A percentile compares a stretch with the other conserved stretches of the same genome.
These are phyloP conservation scores for Globisporangium cystogenes DNA, from an alignment of 352 stramenopile genomes.

Conservation along the genomic window DNA sequence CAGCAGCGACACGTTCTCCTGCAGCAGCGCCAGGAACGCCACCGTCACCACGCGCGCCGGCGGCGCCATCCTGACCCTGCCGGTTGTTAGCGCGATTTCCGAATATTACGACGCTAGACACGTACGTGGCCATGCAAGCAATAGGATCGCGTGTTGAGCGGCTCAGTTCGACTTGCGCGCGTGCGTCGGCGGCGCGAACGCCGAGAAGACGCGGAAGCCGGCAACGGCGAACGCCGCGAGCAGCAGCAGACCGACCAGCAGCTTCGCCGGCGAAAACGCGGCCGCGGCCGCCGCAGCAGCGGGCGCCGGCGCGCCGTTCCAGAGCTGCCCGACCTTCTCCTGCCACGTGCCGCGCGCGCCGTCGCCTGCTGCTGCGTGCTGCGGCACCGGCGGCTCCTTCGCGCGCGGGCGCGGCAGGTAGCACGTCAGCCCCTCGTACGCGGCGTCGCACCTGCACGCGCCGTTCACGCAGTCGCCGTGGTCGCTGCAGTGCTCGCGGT, in stretches of 20 bases:
- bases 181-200: constrained; percentile 7
- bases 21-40: constrained; percentile 59
- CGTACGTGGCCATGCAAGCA: no score
- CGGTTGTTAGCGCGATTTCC: no score
- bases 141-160: not conserved
- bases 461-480: constrained; percentile 83
- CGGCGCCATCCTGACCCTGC: constrained; percentile 11
- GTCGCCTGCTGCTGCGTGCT: constrained; percentile 8
- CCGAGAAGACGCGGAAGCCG: constrained; percentile 33
- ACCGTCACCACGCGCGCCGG: constrained; percentile 51
- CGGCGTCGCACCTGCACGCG: constrained; percentile 59
- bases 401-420: constrained; percentile 57
- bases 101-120: not conserved
- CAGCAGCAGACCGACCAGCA: constrained; percentile 35
- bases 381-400: constrained; percentile 23
- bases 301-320: constrained; percentile 29
- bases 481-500: constrained; percentile 77
- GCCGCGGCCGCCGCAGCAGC: no score
- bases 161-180: constrained; percentile 25
- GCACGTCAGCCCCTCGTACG: constrained; percentile 75
- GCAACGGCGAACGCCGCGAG: constrained; percentile 37
- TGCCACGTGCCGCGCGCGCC: constrained; percentile 49
- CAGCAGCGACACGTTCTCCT: constrained; percentile 74
- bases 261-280: constrained; percentile 29
- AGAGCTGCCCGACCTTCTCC: constrained; percentile 53